Percentiles rank a stretch among this genome's conserved stretches.
Evolutionary conservation across 306 rosid species (phyloP).

Genomic region (Castanea sativa): DNA sequence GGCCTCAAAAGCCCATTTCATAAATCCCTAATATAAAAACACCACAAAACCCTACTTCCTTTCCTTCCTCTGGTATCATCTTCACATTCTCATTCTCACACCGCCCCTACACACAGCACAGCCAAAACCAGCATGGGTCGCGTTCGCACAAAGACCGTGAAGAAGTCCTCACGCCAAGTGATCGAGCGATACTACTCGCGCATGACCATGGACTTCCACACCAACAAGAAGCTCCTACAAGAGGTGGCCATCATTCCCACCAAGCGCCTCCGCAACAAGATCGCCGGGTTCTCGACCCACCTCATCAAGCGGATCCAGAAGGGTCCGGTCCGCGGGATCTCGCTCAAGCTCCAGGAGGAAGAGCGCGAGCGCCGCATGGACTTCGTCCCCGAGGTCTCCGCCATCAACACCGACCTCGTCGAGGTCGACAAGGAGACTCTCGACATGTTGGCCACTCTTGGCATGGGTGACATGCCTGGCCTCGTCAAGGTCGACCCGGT

Average conservation of each 20-base stretch:
- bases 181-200: constrained; percentile 56
- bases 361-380: constrained; percentile 75
- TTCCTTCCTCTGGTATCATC: background rate
- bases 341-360: constrained; percentile 70
- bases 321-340: constrained; percentile 67
- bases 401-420: constrained; percentile 40
- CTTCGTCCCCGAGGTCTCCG: constrained; percentile 57
- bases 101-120: background rate
- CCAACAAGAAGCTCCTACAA: constrained; percentile 55
- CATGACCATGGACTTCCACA: constrained; percentile 64
- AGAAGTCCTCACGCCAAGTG: constrained; percentile 65
- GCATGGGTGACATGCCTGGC: constrained; percentile 48
- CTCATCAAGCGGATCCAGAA: constrained; percentile 68
- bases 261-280: constrained; percentile 63
- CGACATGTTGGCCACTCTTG: constrained; percentile 55
- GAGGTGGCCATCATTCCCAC: constrained; percentile 62
- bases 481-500: constrained; percentile 42
- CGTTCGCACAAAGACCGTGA: constrained; percentile 65
- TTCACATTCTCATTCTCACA: too few species aligned
- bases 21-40: background rate
- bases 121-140: constrained; percentile 44
- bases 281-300: constrained; percentile 71
- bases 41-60: constrained; percentile 11
- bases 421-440: constrained; percentile 60
- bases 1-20: too few species aligned